Conservation (phyloP, 176 grass and related monocot genomes). For the Metroxylon sagu region DNA sequence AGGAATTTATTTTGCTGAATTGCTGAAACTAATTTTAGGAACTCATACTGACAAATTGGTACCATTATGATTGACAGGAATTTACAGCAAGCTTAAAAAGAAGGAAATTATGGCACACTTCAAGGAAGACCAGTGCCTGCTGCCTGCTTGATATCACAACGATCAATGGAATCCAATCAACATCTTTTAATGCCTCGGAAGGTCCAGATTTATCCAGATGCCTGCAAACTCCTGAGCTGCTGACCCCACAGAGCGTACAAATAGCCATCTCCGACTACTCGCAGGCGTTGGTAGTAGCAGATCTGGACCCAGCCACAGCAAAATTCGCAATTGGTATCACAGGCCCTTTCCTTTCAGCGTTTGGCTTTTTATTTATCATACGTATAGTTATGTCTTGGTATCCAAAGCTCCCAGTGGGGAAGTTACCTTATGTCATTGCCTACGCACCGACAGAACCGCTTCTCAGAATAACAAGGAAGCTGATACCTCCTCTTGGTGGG, state of each 20-base stretch:
- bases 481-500: conserved; percentile 83
- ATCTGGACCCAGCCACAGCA: conserved; percentile 62
- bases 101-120: background rate
- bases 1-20: background rate
- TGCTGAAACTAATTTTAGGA: background rate
- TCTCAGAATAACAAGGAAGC: conserved; percentile 45
- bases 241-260: background rate
- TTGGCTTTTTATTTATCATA: conserved; percentile 69
- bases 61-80: conserved; percentile 1
- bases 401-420: conserved; percentile 55
- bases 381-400: conserved; percentile 98
- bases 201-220: background rate
- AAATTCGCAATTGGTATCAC: conserved; percentile 35
- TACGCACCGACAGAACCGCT: conserved; percentile 85
- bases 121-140: background rate
- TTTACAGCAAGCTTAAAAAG: background rate
- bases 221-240: background rate
- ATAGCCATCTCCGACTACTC: background rate
- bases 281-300: conserved; percentile 20
- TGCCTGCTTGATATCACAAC: background rate
- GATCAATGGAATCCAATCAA: background rate
- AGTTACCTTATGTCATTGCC: conserved; percentile 84
- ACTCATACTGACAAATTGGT: background rate
- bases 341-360: conserved; percentile 64
- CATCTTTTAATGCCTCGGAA: background rate